Evolutionary conservation across 2,329 filamentous ascomycete genomes (phyloP), one percentile per base, ranked within the genome.

Genomic region (Erysiphe pulchra): DNA sequence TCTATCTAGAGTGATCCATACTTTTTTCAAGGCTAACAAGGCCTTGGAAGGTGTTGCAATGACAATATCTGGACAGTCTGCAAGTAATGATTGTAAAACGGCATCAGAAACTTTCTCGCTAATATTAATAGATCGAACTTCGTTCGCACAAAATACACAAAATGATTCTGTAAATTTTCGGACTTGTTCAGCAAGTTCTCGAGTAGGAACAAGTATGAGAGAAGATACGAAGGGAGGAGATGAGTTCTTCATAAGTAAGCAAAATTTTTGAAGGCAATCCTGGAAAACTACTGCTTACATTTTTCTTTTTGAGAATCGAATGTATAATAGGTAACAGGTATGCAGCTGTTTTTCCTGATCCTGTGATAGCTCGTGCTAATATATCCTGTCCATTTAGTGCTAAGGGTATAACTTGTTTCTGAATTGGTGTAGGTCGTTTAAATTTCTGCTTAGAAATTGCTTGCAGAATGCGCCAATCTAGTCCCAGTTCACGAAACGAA

Each of bases 261-360:
- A 32, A 12, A 47, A 42, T 8, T 47, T 40, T 38, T n/a, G 12
- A 32, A 11, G 24, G 13, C 8, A 18, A 11, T 24, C 7, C 11
- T 12, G 11, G 14, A 28, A 40, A 14, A 20, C 44, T 11, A 42
- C 10, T 34, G 47, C 63, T 16, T 60, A 77, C 74, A 54, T 70
- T 63, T 62, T 93, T 93, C 52, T 74, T 73, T 58, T 79, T 81
- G 47, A 98, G 64, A 50, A 93, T 81, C 33, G 73, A 72, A 53
- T 93, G 80, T 14, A 98, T 63, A n/a, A 93, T 70, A 1, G 90
- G 90, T 38, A 98, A 69, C 7, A 93, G 66, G 59, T 95, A 95
- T 44, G 90, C 87, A n/a, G 84, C 84, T 11, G 90, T 98, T 68
- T 98, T 98, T 53, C 90, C 90, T 4, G 86, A 93, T 12, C 90